phyloP scores from a whole-genome alignment of 139 green algal genomes.

The Zygnema cylindricum region DNA sequence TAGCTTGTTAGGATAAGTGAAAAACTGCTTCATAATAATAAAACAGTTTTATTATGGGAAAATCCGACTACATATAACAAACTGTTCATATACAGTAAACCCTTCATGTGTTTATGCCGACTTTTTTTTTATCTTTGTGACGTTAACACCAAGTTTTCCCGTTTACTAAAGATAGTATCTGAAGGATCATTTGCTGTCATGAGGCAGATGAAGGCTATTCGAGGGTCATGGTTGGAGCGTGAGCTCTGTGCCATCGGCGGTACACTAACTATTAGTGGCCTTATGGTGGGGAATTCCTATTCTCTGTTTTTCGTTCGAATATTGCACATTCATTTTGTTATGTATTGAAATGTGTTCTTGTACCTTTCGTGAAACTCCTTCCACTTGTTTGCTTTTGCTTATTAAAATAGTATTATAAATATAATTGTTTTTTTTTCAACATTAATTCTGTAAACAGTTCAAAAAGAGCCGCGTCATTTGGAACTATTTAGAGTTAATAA shows the following conservation, averaged over 20 bases:
- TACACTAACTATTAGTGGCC: slow-evolving; percentile 36
- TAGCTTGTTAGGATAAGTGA: no score
- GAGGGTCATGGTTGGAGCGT: slow-evolving; percentile 28
- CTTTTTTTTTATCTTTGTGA: neutral
- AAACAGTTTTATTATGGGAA: neutral
- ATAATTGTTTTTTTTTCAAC: slow-evolving; percentile 17
- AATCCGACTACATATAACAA: neutral
- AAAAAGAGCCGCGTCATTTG: no score
- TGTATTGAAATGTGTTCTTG: neutral
- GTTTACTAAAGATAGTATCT: neutral
- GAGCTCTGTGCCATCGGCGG: slow-evolving; percentile 33
- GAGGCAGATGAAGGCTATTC: neutral
- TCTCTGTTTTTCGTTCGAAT: neutral
- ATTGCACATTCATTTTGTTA: no score
- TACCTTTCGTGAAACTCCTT: neutral
- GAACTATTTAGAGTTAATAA: no score
- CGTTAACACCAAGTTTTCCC: neutral
- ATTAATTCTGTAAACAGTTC: no score
- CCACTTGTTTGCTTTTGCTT: neutral
- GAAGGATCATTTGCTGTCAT: neutral
- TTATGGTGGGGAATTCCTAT: slow-evolving; percentile 36
- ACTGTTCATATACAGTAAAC: neutral
- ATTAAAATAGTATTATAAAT: neutral
- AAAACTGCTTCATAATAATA: neutral
- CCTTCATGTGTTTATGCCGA: neutral